These are phyloP conservation scores for Nepenthes mirabilis DNA, from an alignment of 148 eudicot species.

Conservation along the genomic window DNA sequence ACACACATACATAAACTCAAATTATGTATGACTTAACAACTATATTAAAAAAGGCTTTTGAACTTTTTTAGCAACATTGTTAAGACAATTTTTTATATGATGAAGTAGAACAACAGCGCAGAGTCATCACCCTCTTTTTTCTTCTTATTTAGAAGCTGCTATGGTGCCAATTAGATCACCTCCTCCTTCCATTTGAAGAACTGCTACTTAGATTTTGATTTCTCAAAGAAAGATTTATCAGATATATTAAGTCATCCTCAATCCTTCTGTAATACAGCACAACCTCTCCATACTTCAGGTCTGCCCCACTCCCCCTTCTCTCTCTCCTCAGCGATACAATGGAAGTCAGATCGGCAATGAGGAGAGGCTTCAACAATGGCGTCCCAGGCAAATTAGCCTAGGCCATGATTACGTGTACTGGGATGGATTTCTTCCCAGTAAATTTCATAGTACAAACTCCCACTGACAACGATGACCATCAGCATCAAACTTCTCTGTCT, in stretches of 20 bases:
- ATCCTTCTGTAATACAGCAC: conserved; percentile 7
- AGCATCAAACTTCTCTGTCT: conserved; percentile 35
- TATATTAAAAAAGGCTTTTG: too few species aligned
- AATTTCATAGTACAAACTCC: conserved; percentile 80
- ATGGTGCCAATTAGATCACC: too few species aligned
- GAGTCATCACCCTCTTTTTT: too few species aligned
- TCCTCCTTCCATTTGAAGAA: too few species aligned
- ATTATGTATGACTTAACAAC: too few species aligned
- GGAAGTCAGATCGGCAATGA: not conserved
- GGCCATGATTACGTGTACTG: conserved; percentile 41
- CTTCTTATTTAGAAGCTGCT: too few species aligned
- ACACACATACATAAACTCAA: too few species aligned
- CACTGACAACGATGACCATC: conserved; percentile 35
- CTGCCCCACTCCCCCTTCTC: conserved; percentile 12
- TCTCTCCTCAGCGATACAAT: not conserved
- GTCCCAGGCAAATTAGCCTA: not conserved
- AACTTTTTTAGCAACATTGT: too few species aligned
- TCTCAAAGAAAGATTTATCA: not conserved
- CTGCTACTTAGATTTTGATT: not conserved
- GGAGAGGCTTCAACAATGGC: not conserved
- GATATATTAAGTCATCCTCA: conserved; percentile 10
- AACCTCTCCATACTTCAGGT: conserved; percentile 1
- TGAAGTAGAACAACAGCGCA: too few species aligned
- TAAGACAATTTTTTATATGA: too few species aligned
- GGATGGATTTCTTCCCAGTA: conserved; percentile 77